Evolutionary conservation across 352 stramenopile species (phyloP), one percentile per base, ranked within the genome.

Genomic region (Pythium grandisporangium): DNA sequence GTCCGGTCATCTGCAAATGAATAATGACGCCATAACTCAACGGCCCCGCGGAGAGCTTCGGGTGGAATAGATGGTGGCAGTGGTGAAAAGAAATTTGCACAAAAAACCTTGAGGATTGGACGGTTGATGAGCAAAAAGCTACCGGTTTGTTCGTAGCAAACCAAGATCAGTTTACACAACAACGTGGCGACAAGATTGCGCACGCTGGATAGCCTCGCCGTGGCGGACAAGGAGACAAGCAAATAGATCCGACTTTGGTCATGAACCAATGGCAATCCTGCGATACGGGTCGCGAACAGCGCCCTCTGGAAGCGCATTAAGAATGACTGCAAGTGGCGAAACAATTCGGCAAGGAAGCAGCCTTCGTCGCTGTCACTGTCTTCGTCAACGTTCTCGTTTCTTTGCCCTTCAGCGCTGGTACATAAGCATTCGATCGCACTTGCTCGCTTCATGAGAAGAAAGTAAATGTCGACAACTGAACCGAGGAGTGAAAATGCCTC

Each of bases 141-240:
- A 1, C 73, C 77, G 0, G 64, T 82, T 46, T 87, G 73, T 5
- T 68, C 58, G 35, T 77, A 87, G 45, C 69, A 77, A 11, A 72
- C 58, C 1, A 40, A 42, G 3, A 72, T 32, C n/a, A 90, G 53
- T 5, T 59, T 47, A 16, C 54, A 70, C 6, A 90, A 33, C n/a
- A 90, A 41, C 13, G 46, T 56, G 0, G 68, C 53, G 4, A 71
- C 69, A 8, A 69, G 50, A 6, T 55, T 57, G 13, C 57, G 53
- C 1, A 81, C 58, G 5, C 40, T 30, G 13, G 33, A 23, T 1
- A 55, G 38, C 17, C 63, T 72, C 0, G 62, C 56, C 4, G 55
- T 66, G 5, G 70, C 52, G 24, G 70, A 67, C n/a, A 88, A 63
- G 0, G 44, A 45, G 1, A 86, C 42, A 1, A 87, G 45, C 12